Evolutionary conservation across 2,329 filamentous ascomycete species (phyloP), one percentile per base, ranked within the genome.

Genomic region (Ophiostoma ulmi): DNA sequence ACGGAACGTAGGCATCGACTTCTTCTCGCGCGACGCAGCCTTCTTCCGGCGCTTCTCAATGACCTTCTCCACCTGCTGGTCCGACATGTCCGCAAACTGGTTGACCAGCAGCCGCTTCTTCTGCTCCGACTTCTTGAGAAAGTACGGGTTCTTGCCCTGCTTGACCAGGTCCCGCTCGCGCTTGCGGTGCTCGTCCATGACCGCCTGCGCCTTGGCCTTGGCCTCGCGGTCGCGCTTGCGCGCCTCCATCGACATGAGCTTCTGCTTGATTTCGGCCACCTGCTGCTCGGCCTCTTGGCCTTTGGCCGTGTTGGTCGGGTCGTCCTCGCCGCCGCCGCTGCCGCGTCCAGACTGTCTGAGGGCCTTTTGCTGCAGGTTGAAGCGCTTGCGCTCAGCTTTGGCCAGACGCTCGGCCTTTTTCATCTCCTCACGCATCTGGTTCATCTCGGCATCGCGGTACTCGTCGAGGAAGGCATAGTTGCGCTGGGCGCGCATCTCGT

Each of bases 21-120:
- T 96, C 83, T 91, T 91, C 85, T 98, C 95, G 83, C 91, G 94
- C 11, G 87, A 84, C 0, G 91, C 88, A 69, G 92, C 83, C 89
- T 97, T 97, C 89, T 97, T 97, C 80, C 93, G 84, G 81, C 91
- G 89, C 78, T 92, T 86, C 84, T 96, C 93, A 76, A 98, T 92
- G 17, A 90, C 88, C 82, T 89, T 91, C 77, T 96, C 91, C 72
- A 93, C 87, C 80, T 97, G 90, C 78, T 89, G 90, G 78, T 91
- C 90, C 80, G 92, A 95, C 90, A 98, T 91, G 72, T 87, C 86
- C 75, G 90, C 86, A 80, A 91, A 97, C 78, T 90, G 88, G 76
- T 95, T 90, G 77, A 91, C 83, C 73, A 97, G 82, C 70, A 93
- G 84, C 80, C 90, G 84, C 84, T 94, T 93, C 89, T 95, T 97